Evolutionary conservation across 768 basidiomycete genomes (phyloP).

Genomic region (Lactifluus pinguis): DNA sequence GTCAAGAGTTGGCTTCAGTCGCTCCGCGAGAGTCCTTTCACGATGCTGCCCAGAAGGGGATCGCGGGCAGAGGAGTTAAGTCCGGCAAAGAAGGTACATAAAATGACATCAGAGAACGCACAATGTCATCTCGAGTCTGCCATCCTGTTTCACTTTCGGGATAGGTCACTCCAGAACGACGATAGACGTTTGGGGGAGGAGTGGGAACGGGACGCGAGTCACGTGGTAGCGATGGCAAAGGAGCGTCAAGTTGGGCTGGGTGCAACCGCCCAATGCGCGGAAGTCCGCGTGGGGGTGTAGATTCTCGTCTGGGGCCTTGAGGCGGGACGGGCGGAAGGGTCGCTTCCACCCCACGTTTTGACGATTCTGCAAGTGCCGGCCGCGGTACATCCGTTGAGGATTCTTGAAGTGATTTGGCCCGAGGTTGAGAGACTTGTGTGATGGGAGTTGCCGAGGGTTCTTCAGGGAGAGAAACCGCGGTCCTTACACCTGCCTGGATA

Average conservation of each 20-base stretch:
- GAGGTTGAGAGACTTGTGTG: neutral
- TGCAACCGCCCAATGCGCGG: neutral
- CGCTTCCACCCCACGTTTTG: neutral
- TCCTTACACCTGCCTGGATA: neutral
- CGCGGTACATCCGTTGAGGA: neutral
- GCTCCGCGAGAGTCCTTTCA: neutral
- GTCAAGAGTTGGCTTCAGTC: neutral
- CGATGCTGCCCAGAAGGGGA: neutral
- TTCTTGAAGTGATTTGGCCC: neutral
- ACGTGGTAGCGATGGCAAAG: neutral
- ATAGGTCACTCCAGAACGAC: neutral
- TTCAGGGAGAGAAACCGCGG: neutral
- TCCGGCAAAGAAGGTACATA: neutral
- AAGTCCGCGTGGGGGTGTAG: neutral
- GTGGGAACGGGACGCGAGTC: neutral
- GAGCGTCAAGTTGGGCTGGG: neutral
- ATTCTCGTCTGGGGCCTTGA: neutral
- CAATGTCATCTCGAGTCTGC: neutral
- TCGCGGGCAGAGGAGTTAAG: neutral
- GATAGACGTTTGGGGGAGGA: neutral
- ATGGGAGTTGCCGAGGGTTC: neutral
- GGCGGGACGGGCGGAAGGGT: neutral
- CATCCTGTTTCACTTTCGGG: neutral
- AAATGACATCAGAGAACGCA: neutral
- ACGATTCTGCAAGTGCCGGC: neutral